phyloP scores from a whole-genome alignment of 352 stramenopile species.

The Pythium folliculosum region DNA sequence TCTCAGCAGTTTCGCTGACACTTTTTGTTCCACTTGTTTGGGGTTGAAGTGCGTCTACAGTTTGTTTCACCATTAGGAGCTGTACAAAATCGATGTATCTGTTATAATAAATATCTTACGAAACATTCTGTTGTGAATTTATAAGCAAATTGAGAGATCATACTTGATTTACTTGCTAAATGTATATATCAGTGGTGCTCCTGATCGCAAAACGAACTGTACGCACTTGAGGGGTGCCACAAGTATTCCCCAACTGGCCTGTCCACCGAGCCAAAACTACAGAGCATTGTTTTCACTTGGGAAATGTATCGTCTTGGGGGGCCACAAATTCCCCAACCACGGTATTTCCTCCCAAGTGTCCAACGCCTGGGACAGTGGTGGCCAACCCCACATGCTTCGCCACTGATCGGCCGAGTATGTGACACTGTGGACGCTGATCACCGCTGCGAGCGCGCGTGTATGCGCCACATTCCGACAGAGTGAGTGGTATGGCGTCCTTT shows the following conservation, averaged over 20 bases:
- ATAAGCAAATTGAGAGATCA: no score
- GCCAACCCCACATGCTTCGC: background rate
- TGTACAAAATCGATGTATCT: no score
- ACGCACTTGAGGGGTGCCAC: background rate
- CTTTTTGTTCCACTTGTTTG: background rate
- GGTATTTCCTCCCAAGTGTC: background rate
- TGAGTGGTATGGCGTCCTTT: constrained; percentile 2
- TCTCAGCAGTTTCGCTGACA: constrained; percentile 4
- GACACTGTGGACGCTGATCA: constrained; percentile 1
- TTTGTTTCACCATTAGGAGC: no score
- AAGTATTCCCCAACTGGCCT: background rate
- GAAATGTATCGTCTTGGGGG: background rate
- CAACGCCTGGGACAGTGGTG: constrained; percentile 1
- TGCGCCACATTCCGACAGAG: no score
- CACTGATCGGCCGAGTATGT: background rate
- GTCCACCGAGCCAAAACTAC: no score
- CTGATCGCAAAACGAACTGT: no score
- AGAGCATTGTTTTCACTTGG: background rate
- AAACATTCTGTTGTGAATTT: no score
- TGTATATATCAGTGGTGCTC: no score
- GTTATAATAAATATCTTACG: no score
- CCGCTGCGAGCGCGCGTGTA: background rate
- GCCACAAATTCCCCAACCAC: background rate
- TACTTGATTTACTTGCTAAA: no score
- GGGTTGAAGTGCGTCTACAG: constrained; percentile 6